These are phyloP conservation scores for Boechera divaricarpa DNA, from an alignment of 345 rosid species.

Conservation along the genomic window DNA sequence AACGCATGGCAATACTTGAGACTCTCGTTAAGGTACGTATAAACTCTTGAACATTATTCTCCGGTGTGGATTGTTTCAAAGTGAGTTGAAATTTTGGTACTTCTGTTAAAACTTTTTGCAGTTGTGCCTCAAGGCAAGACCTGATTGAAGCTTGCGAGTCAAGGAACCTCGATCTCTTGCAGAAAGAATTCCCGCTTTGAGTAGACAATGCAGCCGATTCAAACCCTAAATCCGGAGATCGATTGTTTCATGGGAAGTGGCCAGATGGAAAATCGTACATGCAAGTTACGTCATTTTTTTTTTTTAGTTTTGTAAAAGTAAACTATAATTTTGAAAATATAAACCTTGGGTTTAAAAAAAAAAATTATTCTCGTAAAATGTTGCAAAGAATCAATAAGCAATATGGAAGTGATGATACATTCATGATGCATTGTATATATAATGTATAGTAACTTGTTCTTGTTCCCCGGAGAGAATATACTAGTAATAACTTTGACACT, in stretches of 20 bases:
- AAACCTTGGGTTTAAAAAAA: not conserved
- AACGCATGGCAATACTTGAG: slow-evolving; percentile 99
- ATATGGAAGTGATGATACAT: not conserved
- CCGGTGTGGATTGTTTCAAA: not conserved
- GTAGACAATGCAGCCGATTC: slow-evolving; percentile 23
- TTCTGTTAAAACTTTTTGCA: slow-evolving; percentile 40
- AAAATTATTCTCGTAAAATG: not conserved
- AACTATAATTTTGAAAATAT: not conserved
- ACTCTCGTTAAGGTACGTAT: slow-evolving; percentile 81
- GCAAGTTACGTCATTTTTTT: slow-evolving; percentile 2
- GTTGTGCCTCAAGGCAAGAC: slow-evolving; percentile 86
- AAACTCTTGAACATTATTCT: slow-evolving; percentile 11
- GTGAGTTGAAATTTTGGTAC: not conserved
- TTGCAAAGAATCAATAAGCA: not conserved
- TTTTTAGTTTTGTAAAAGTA: slow-evolving; percentile 23
- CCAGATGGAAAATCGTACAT: slow-evolving; percentile 22
- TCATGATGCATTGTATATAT: slow-evolving; percentile 12
- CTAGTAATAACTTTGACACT: not conserved
- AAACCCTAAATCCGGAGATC: slow-evolving; percentile 4
- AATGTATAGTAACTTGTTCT: not conserved
- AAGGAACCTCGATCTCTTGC: slow-evolving; percentile 87
- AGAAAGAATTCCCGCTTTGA: slow-evolving; percentile 88
- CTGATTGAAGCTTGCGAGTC: slow-evolving; percentile 90
- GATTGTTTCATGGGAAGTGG: slow-evolving; percentile 4
- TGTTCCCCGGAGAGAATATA: not conserved